These are phyloP conservation scores for Tolypocladium endophyticum DNA, from an alignment of 2,329 filamentous ascomycete species.

Conservation along the genomic window DNA sequence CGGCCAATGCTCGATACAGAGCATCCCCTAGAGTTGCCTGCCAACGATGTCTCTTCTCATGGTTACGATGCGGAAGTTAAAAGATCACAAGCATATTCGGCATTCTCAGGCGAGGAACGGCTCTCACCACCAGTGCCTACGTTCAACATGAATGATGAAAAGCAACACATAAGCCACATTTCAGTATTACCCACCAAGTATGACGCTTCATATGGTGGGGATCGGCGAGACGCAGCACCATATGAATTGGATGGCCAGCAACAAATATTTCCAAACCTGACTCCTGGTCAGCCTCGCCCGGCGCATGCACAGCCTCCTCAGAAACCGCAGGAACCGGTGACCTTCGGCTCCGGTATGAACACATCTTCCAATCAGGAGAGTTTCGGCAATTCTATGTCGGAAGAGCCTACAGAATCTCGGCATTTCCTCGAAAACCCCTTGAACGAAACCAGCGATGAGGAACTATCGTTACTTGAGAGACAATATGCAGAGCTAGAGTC, in stretches of 20 bases:
- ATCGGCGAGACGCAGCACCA: background rate
- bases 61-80: background rate
- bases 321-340: background rate
- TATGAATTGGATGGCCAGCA: background rate
- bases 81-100: background rate
- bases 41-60: background rate
- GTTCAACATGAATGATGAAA: background rate
- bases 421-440: background rate
- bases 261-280: background rate
- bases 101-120: background rate
- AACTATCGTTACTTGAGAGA: background rate
- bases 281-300: background rate
- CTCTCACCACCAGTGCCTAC: background rate
- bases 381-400: background rate
- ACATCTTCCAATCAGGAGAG: background rate
- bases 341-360: background rate
- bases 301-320: background rate
- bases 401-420: background rate
- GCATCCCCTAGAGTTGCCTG: background rate
- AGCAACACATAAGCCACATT: background rate
- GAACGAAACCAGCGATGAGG: background rate
- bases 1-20: background rate
- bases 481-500: background rate
- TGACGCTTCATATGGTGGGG: background rate
- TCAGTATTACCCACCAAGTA: background rate